phyloP scores from a whole-genome alignment of 2,329 filamentous ascomycete species.

The Pseudogymnoascus sp. region DNA sequence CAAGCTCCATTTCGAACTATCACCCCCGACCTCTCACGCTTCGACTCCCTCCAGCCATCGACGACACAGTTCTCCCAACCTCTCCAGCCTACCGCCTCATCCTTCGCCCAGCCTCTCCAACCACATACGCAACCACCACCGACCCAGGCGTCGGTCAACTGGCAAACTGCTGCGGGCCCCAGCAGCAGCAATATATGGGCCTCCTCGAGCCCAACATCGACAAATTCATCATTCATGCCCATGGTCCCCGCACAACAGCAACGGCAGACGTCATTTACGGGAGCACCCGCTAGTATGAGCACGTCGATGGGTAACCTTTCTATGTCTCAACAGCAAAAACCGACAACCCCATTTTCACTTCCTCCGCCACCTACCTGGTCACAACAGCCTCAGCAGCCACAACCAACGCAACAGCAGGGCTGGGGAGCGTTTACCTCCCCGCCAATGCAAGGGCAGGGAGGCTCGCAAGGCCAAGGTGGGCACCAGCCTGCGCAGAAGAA shows the following conservation, averaged over 20 bases:
- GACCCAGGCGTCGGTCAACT: constrained; percentile 1
- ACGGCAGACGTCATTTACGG: constrained; percentile 15
- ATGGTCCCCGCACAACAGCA: constrained; percentile 18
- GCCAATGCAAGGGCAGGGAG: constrained; percentile 22
- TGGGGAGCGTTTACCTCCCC: constrained; percentile 13
- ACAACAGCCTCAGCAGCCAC: constrained; percentile 23
- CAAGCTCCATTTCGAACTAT: constrained; percentile 45
- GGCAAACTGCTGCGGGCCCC: constrained; percentile 13
- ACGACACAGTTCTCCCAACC: constrained; percentile 59
- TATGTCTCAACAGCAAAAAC: constrained; percentile 36
- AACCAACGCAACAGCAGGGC: constrained; percentile 17
- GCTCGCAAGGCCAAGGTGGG: constrained; percentile 14
- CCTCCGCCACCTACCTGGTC: constrained; percentile 43
- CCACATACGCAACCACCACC: neutral
- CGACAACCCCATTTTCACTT: constrained; percentile 46
- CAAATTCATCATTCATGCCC: constrained; percentile 16
- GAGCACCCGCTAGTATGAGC: constrained; percentile 31
- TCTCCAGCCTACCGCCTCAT: constrained; percentile 35
- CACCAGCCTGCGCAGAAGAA: constrained; percentile 26
- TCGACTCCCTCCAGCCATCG: constrained; percentile 49
- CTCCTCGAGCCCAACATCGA: constrained; percentile 23
- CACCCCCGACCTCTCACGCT: constrained; percentile 50
- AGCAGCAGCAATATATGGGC: constrained; percentile 19
- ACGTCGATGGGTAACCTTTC: constrained; percentile 43
- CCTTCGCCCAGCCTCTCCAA: neutral